phyloP scores from a whole-genome alignment of 768 basidiomycete genomes.

The Xerocomellus chrysenteron region DNA sequence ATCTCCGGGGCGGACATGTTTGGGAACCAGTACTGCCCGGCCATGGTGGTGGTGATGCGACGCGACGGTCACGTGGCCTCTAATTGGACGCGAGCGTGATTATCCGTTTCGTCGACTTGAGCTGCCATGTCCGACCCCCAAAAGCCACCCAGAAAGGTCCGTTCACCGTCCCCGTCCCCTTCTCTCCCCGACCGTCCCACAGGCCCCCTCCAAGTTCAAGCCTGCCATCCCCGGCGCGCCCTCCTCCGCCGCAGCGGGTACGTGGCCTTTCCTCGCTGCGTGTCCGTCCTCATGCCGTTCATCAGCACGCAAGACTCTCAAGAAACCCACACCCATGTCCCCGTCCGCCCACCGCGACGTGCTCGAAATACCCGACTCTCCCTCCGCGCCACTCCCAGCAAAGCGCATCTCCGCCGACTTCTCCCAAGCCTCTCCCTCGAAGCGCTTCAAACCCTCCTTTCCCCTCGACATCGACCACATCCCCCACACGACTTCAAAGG shows the following conservation, averaged over 20 bases:
- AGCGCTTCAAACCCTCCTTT: slow-evolving; percentile 32
- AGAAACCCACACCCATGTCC: slow-evolving; percentile 18
- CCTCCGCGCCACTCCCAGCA: slow-evolving; percentile 14
- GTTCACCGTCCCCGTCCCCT: too few species aligned
- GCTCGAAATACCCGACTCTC: slow-evolving; percentile 16
- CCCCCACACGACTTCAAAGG: slow-evolving; percentile 5
- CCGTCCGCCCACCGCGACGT: slow-evolving; percentile 5
- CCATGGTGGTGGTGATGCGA: slow-evolving; percentile 16
- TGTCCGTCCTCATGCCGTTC: slow-evolving; percentile 4
- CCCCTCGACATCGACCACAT: slow-evolving; percentile 28
- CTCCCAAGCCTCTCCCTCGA: slow-evolving; percentile 17
- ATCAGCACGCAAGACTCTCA: slow-evolving; percentile 36
- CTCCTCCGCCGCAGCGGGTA: slow-evolving; percentile 6
- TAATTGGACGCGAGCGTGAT: slow-evolving; percentile 11
- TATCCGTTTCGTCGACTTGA: slow-evolving; percentile 9
- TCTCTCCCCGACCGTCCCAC: neutral
- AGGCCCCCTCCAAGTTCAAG: slow-evolving; percentile 45
- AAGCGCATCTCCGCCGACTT: slow-evolving; percentile 33
- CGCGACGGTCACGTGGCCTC: slow-evolving; percentile 30
- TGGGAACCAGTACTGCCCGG: slow-evolving; percentile 57
- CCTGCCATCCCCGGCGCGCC: slow-evolving; percentile 32
- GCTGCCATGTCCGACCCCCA: slow-evolving; percentile 4
- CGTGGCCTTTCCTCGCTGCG: neutral
- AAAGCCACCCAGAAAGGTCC: slow-evolving; percentile 12
- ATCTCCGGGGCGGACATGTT: slow-evolving; percentile 66